A percentile compares a stretch with the other conserved stretches of the same genome.
Evolutionary conservation across 2,329 filamentous ascomycete genomes (phyloP).

Genomic region (Cladosporium sp.): DNA sequence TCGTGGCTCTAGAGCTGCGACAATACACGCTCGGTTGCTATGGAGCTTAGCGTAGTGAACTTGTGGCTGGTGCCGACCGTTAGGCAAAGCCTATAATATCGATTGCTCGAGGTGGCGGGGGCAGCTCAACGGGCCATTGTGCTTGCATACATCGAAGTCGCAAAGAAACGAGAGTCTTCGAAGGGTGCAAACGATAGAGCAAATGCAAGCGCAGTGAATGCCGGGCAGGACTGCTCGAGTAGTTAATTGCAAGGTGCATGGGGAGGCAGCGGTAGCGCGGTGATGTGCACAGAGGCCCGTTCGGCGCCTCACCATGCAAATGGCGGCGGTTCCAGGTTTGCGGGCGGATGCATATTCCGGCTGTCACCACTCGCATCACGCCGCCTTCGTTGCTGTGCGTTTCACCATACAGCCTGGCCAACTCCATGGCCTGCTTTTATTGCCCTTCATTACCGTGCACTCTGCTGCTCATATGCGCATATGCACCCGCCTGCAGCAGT

Average conservation of each 20-base stretch:
- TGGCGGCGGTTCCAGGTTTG: neutral
- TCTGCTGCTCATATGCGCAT: neutral
- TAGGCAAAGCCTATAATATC: neutral
- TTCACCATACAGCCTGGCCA: neutral
- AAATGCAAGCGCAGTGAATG: neutral
- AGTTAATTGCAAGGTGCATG: neutral
- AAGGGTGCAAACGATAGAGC: neutral
- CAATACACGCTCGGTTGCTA: conserved; percentile 10
- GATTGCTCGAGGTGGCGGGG: neutral
- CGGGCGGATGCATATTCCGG: neutral
- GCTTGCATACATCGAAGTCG: neutral
- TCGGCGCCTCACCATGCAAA: neutral
- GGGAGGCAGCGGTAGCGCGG: neutral
- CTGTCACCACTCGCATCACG: neutral
- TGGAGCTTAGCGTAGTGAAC: neutral
- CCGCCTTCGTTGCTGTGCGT: neutral
- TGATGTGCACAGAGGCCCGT: neutral
- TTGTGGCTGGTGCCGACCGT: neutral
- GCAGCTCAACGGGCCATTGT: neutral
- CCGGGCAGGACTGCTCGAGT: neutral
- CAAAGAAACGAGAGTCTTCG: neutral
- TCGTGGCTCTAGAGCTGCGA: conserved; percentile 4
- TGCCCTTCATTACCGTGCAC: neutral
- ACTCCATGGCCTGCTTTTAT: neutral
- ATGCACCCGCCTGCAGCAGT: neutral